phyloP scores from a whole-genome alignment of 805 yeast species.

The Yamadazyma insecticola region DNA sequence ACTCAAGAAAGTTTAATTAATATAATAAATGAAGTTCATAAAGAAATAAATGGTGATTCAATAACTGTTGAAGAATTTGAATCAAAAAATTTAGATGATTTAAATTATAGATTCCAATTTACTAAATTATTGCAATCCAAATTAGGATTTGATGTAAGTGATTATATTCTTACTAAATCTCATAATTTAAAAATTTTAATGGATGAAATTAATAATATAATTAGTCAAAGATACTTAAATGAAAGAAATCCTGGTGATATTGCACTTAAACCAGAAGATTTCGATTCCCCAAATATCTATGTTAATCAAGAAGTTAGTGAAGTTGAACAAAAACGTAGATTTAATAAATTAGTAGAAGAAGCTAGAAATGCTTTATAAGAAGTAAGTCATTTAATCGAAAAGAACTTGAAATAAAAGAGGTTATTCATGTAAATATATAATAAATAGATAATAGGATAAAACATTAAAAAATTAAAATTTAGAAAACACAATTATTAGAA shows the following conservation, averaged over 20 bases:
- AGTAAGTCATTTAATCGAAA: no score
- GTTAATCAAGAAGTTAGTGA: slow-evolving; percentile 49
- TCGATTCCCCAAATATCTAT: slow-evolving; percentile 53
- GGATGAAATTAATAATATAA: slow-evolving; percentile 31
- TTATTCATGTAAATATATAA: slow-evolving; percentile 8
- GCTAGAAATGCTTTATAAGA: slow-evolving; percentile 27
- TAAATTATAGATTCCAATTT: slow-evolving; percentile 45
- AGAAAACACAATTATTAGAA: no score
- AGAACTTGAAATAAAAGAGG: no score
- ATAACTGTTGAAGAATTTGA: slow-evolving; percentile 10
- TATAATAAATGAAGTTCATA: slow-evolving; percentile 22
- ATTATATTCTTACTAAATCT: slow-evolving; percentile 40
- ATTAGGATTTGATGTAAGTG: slow-evolving; percentile 52
- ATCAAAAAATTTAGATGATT: slow-evolving; percentile 29
- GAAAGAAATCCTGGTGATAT: slow-evolving; percentile 77
- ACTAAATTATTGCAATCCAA: slow-evolving; percentile 44
- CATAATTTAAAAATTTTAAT: slow-evolving; percentile 36
- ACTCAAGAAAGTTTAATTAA: slow-evolving; percentile 18
- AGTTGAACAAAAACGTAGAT: slow-evolving; percentile 40
- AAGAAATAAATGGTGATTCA: slow-evolving; percentile 14
- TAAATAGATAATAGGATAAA: no score
- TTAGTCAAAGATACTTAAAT: slow-evolving; percentile 41
- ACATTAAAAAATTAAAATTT: no score
- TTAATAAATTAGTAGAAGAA: slow-evolving; percentile 42
- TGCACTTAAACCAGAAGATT: slow-evolving; percentile 51